Evolutionary conservation across 2,329 filamentous ascomycete species (phyloP), one percentile per base, ranked within the genome.

Genomic region (Nothopassalora personata): DNA sequence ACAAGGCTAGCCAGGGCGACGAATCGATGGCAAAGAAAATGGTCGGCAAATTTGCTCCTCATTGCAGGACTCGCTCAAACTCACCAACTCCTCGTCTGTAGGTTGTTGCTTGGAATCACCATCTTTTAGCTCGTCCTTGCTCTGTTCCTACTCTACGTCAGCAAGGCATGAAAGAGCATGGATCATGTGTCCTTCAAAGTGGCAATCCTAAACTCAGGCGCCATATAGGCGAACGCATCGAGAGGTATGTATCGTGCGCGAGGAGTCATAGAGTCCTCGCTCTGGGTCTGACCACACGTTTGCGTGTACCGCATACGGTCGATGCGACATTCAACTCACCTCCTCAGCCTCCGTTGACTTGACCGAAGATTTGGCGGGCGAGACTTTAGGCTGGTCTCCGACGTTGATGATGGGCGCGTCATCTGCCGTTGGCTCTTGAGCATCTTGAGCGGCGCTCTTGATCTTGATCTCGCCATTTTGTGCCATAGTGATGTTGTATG

Each of bases 391-490:
- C 56, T 63, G 62, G 52, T 60, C 61, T 43, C 23, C 5, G 34
- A 23, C 7, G 51, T 43, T 13, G 43, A 49, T 28, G 50, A 27
- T 33, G 58, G 56, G 46, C 36, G 53, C 30, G 30, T 51, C 49
- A 18, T 15, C 23, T 10, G 47, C 34, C 27, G 28, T 30, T 30
- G 19, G 54, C 46, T 39, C 34, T 39, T 56, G 34, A 28, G 50
- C 48, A 47, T 49, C 48, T 54, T 55, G 49, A 45, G 65, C 66
- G 13, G 66, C 65, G 43, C 63, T 65, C 55, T 65, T 66, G 54
- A 66, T 64, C 43, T 61, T 57, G 53, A 64, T 57, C 34, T 66
- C 66, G 31, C 62, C 60, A 46, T 60, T 57, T 47, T 64, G 57
- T 28, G 63, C 53, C 66, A 68, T 68, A 28, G 34, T 62, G 52